phyloP scores from a whole-genome alignment of 1,284 basidiomycete genomes.

The Cystobasidiaceae sp. region DNA sequence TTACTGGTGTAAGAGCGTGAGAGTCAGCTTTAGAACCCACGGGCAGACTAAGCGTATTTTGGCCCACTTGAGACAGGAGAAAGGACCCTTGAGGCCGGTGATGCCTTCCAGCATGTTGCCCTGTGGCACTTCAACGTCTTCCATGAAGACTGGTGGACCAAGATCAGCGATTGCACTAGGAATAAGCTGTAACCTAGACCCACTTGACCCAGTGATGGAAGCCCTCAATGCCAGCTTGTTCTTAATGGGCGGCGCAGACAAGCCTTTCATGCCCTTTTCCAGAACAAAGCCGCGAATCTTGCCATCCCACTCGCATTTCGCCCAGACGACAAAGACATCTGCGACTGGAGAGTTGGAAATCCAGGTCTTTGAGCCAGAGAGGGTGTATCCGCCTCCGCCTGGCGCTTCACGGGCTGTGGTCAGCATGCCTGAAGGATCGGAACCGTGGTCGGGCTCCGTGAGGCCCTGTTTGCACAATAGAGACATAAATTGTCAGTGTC shows the following conservation, averaged over 20 bases:
- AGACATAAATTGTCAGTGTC: not conserved
- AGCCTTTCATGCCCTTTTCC: conserved; percentile 81
- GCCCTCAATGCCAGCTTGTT: conserved; percentile 87
- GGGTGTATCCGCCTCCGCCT: conserved; percentile 66
- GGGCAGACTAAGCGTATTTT: not conserved
- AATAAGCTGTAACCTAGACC: conserved; percentile 54
- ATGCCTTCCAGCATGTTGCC: conserved; percentile 70
- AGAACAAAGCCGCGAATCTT: conserved; percentile 88
- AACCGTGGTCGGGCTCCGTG: conserved; percentile 91
- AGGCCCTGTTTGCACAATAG: conserved; percentile 58
- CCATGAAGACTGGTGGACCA: conserved; percentile 46
- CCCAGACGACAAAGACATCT: conserved; percentile 81
- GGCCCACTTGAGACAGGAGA: conserved; percentile 71
- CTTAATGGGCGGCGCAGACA: conserved; percentile 80
- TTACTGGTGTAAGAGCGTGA: conserved; percentile 51
- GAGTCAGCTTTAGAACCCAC: no score
- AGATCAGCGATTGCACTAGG: conserved; percentile 26
- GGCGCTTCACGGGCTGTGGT: conserved; percentile 76
- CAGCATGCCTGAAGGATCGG: conserved; percentile 66
- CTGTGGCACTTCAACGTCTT: conserved; percentile 65
- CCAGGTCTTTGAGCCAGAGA: conserved; percentile 95
- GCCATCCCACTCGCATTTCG: conserved; percentile 86
- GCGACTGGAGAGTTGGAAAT: conserved; percentile 63
- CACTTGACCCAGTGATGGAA: conserved; percentile 86
- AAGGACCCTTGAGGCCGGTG: conserved; percentile 71